Evolutionary conservation across 2,329 filamentous ascomycete genomes (phyloP).

Genomic region (Neospermospora avenae): DNA sequence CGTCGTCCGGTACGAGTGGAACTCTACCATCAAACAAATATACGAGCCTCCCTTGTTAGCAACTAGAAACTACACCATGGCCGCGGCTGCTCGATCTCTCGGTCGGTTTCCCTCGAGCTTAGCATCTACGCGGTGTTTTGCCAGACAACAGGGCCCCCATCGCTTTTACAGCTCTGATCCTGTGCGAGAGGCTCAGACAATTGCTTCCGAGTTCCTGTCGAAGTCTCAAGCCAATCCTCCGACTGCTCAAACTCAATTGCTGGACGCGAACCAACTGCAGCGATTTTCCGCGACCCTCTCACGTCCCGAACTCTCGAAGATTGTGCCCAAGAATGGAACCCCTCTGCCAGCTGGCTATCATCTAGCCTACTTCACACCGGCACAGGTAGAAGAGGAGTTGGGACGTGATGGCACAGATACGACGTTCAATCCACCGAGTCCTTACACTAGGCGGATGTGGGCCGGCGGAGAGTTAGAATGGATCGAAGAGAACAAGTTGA

Average conservation of each 20-base stretch:
- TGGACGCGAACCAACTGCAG: slow-evolving; percentile 63
- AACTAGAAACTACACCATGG: slow-evolving; percentile 18
- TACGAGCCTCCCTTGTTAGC: background rate
- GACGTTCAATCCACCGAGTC: slow-evolving; percentile 55
- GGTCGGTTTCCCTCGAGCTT: background rate
- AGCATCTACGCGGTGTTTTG: background rate
- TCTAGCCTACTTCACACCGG: slow-evolving; percentile 61
- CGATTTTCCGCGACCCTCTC: slow-evolving; percentile 57
- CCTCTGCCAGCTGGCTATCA: slow-evolving; percentile 47
- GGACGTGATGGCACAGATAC: slow-evolving; percentile 59
- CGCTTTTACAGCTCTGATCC: slow-evolving; percentile 22
- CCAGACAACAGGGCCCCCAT: background rate
- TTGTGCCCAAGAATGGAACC: slow-evolving; percentile 16
- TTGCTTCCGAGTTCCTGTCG: slow-evolving; percentile 41
- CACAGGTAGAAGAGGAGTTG: slow-evolving; percentile 50
- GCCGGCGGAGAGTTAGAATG: slow-evolving; percentile 59
- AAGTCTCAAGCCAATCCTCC: slow-evolving; percentile 42
- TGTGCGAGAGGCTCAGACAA: slow-evolving; percentile 30
- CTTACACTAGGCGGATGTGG: slow-evolving; percentile 66
- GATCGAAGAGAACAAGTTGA: slow-evolving; percentile 42
- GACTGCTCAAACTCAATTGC: slow-evolving; percentile 45
- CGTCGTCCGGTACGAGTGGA: background rate
- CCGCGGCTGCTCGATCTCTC: slow-evolving; percentile 7
- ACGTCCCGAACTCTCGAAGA: slow-evolving; percentile 35
- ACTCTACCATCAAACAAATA: background rate